Evolutionary conservation across 176 grass and related monocot species (phyloP).

Genomic region (Eragrostis nindensis): DNA sequence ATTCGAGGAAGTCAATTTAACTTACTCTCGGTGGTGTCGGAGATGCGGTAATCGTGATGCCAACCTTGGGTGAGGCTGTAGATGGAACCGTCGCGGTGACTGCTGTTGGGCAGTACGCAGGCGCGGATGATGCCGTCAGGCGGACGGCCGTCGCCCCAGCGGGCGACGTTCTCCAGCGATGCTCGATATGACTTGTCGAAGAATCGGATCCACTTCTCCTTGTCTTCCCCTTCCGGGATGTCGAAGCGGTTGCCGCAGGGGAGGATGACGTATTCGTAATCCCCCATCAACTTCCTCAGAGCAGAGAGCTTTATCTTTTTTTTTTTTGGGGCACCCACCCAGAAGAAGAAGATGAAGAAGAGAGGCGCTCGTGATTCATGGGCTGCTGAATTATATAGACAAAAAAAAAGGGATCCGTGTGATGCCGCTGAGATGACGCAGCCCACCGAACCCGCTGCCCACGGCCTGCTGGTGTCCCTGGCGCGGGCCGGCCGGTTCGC

Average conservation of each 20-base stretch:
- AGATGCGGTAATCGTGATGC: background rate
- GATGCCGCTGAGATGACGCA: no score
- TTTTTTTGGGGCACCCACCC: no score
- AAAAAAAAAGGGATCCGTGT: no score
- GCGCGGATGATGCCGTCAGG: background rate
- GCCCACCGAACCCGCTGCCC: no score
- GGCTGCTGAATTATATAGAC: no score
- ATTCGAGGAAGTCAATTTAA: background rate
- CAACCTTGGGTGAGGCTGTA: background rate
- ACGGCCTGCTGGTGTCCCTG: background rate
- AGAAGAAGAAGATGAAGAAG: no score
- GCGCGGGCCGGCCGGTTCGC: conserved; percentile 32
- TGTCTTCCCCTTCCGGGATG: background rate
- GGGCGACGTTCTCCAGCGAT: background rate
- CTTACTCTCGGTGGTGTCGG: background rate
- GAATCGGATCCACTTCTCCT: background rate
- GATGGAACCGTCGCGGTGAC: background rate
- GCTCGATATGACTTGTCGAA: background rate
- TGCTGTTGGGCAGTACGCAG: background rate
- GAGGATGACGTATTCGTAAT: background rate
- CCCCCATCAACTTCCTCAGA: no score
- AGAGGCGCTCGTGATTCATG: no score
- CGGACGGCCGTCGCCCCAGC: background rate
- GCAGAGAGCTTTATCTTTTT: no score
- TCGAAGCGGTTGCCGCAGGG: background rate